Evolutionary conservation across 2,329 filamentous ascomycete genomes (phyloP).

Genomic region (Aspergillus luchuensis): DNA sequence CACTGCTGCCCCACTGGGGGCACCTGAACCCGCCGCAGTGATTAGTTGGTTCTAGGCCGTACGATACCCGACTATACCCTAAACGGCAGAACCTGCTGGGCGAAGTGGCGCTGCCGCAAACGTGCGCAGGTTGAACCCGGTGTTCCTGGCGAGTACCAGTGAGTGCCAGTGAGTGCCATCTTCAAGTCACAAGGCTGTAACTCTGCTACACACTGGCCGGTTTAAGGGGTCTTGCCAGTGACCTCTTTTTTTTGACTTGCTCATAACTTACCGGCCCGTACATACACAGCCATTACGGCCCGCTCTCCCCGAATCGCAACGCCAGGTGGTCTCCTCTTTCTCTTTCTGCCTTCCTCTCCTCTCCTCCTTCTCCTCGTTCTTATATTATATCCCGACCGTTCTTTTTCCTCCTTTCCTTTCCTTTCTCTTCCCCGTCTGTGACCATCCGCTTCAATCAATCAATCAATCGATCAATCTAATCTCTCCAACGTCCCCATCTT

Average conservation of each 20-base stretch:
- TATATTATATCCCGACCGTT: slow-evolving; percentile 3
- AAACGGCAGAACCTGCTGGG: background rate
- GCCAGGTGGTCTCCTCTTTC: slow-evolving; percentile 10
- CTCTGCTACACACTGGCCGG: background rate
- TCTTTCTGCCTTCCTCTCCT: background rate
- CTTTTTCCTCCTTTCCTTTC: slow-evolving; percentile 3
- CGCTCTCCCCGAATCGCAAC: slow-evolving; percentile 4
- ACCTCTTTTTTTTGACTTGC: too few relatives aligned
- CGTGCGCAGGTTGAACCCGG: slow-evolving; percentile 7
- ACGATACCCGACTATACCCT: slow-evolving; percentile 11
- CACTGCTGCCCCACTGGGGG: slow-evolving; percentile 14
- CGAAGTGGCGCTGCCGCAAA: slow-evolving; percentile 18
- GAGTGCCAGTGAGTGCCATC: background rate
- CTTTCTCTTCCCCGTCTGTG: background rate
- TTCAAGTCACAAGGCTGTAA: slow-evolving; percentile 1
- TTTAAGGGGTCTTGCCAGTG: background rate
- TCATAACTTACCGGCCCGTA: background rate
- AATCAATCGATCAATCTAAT: slow-evolving; percentile 2
- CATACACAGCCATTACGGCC: slow-evolving; percentile 7
- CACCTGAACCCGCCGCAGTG: slow-evolving; percentile 15
- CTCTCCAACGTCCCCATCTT: background rate
- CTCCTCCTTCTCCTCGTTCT: background rate
- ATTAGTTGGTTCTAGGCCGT: slow-evolving; percentile 11
- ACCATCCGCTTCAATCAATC: background rate
- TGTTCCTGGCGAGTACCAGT: background rate